These are phyloP conservation scores for Venturia effusa DNA, from an alignment of 2,329 filamentous ascomycete genomes.

Conservation along the genomic window DNA sequence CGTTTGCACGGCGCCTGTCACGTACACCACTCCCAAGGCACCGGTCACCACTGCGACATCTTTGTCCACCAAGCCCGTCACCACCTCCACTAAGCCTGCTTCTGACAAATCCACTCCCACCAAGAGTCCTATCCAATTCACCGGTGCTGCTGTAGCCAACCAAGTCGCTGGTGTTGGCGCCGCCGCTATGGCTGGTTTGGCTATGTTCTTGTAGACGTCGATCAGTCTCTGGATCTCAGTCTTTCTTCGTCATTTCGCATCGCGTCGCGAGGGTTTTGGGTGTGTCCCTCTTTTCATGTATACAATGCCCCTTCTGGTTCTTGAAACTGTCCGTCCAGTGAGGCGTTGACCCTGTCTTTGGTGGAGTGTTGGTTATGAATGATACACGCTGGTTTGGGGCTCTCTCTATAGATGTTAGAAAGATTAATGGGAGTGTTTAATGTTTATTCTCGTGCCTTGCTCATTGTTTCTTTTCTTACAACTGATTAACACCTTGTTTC, in stretches of 20 bases:
- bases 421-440: no score
- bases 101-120: neutral
- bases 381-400: no score
- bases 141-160: conserved; percentile 1
- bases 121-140: neutral
- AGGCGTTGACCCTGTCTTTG: neutral
- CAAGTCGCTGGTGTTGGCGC: neutral
- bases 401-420: no score
- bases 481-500: no score
- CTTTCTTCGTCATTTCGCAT: neutral
- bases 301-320: neutral
- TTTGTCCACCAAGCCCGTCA: no score
- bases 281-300: neutral
- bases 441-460: no score
- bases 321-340: neutral
- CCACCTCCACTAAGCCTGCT: neutral
- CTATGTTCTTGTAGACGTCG: neutral
- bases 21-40: neutral
- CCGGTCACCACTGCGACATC: neutral
- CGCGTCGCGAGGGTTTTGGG: neutral
- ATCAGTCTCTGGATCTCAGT: neutral
- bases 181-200: neutral
- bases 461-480: no score
- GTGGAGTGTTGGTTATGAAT: no score
- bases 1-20: neutral